These are phyloP conservation scores for Haplosporangium sp. DNA, from an alignment of 371 early-diverging fungal genomes.

Conservation along the genomic window DNA sequence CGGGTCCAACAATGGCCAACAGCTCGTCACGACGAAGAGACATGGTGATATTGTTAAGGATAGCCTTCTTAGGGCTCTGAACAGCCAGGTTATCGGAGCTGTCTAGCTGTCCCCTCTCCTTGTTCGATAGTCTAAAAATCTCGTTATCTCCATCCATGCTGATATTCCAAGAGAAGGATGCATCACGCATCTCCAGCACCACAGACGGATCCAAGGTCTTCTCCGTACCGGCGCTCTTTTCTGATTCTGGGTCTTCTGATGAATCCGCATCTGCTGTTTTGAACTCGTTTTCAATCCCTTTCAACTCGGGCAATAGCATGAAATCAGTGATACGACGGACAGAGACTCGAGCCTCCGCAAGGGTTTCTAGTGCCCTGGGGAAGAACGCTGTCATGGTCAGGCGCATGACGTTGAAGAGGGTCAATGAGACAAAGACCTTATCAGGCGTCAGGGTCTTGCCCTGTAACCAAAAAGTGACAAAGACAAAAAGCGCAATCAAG, in stretches of 20 bases:
- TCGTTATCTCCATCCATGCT: conserved; percentile 28
- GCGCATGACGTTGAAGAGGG: conserved; percentile 57
- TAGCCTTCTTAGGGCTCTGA: conserved; percentile 19
- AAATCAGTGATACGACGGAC: conserved; percentile 63
- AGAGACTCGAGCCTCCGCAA: conserved; percentile 69
- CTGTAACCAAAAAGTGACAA: conserved; percentile 52
- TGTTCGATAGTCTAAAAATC: conserved; percentile 27
- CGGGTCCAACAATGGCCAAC: conserved; percentile 58
- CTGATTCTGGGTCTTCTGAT: neutral
- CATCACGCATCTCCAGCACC: conserved; percentile 41
- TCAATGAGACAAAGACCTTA: conserved; percentile 55
- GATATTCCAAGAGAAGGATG: conserved; percentile 43
- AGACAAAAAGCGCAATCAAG: conserved; percentile 57
- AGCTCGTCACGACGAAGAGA: conserved; percentile 45
- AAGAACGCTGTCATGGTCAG: conserved; percentile 69
- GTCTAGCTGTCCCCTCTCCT: conserved; percentile 24
- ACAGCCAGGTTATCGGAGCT: conserved; percentile 3
- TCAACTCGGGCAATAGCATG: conserved; percentile 65
- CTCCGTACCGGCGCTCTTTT: conserved; percentile 2
- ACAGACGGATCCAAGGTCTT: conserved; percentile 37
- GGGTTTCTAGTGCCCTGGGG: conserved; percentile 62
- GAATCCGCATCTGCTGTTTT: conserved; percentile 5
- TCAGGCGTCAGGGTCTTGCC: conserved; percentile 45
- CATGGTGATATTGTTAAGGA: conserved; percentile 42
- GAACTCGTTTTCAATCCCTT: conserved; percentile 41